These are phyloP conservation scores for Rhododendron kiyosumense DNA, from an alignment of 148 eudicot genomes.

Conservation along the genomic window DNA sequence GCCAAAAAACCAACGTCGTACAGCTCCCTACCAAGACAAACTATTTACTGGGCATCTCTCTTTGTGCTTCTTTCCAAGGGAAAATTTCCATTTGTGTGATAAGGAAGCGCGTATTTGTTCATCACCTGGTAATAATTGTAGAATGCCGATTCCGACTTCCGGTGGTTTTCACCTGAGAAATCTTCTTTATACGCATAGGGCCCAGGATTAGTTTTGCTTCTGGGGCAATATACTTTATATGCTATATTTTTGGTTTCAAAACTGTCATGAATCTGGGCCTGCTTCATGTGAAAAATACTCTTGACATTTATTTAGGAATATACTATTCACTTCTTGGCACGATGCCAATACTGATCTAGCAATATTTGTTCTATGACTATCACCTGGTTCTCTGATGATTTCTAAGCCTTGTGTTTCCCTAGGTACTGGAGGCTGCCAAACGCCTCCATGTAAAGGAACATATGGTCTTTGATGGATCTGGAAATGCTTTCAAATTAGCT, in stretches of 20 bases:
- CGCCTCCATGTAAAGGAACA: constrained; percentile 94
- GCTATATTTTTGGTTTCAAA: not conserved
- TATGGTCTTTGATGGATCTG: constrained; percentile 84
- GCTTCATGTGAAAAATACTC: not conserved
- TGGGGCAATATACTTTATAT: not conserved
- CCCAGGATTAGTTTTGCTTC: not conserved
- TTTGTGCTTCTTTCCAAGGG: not conserved
- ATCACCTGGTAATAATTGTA: not conserved
- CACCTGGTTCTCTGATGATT: not conserved
- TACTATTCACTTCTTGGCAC: not conserved
- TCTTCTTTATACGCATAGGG: not conserved
- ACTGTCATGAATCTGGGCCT: not conserved
- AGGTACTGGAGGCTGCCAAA: constrained; percentile 95
- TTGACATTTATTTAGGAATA: not conserved
- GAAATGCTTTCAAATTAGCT: constrained; percentile 77
- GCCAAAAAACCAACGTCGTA: not conserved
- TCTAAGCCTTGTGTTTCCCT: constrained; percentile 6
- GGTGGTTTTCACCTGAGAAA: not conserved
- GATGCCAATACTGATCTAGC: not conserved
- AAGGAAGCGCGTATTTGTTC: not conserved
- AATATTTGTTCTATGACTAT: not conserved
- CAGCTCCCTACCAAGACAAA: not conserved
- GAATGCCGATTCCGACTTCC: not conserved
- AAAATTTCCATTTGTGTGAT: not conserved
- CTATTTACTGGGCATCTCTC: not conserved